Conservation (phyloP, 768 basidiomycete genomes). For the Russula lepida region DNA sequence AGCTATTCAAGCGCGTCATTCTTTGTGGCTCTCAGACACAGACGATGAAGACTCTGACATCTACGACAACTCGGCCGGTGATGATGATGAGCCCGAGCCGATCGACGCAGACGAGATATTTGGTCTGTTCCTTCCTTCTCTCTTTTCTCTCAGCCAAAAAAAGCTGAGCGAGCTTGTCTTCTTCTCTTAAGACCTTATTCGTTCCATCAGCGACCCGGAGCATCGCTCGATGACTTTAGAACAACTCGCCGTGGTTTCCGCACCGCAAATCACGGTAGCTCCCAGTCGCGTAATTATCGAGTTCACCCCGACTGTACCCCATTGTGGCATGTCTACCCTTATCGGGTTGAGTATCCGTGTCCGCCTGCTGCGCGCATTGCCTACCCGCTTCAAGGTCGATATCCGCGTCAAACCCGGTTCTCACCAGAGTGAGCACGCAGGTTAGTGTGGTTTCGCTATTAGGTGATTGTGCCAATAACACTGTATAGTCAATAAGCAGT, state of each 20-base stretch:
- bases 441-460: conserved; percentile 35
- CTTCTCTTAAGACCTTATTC: conserved; percentile 61
- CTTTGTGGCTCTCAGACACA: conserved; percentile 49
- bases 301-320: conserved; percentile 96
- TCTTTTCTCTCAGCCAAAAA: not conserved
- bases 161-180: not conserved
- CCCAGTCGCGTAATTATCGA: conserved; percentile 73
- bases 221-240: conserved; percentile 87
- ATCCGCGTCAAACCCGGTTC: conserved; percentile 89
- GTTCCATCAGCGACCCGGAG: conserved; percentile 91
- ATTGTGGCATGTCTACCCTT: conserved; percentile 94
- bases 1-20: conserved; percentile 33
- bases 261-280: conserved; percentile 64
- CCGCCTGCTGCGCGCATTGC: conserved; percentile 79
- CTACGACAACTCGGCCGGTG: conserved; percentile 20
- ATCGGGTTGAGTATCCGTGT: conserved; percentile 98
- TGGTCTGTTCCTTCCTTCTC: conserved; percentile 40
- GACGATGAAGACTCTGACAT: conserved; percentile 24
- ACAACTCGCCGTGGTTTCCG: conserved; percentile 90
- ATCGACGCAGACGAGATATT: conserved; percentile 93
- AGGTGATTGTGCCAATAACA: too few species aligned
- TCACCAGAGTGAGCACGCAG: conserved; percentile 88
- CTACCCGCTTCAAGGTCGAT: conserved; percentile 90
- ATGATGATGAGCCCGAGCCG: conserved; percentile 43
- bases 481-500: conserved; percentile 83